Percentiles rank a stretch among this genome's conserved stretches.
These are phyloP conservation scores for Phtheirospermum japonicum DNA, from an alignment of 257 asterid species.

Conservation along the genomic window DNA sequence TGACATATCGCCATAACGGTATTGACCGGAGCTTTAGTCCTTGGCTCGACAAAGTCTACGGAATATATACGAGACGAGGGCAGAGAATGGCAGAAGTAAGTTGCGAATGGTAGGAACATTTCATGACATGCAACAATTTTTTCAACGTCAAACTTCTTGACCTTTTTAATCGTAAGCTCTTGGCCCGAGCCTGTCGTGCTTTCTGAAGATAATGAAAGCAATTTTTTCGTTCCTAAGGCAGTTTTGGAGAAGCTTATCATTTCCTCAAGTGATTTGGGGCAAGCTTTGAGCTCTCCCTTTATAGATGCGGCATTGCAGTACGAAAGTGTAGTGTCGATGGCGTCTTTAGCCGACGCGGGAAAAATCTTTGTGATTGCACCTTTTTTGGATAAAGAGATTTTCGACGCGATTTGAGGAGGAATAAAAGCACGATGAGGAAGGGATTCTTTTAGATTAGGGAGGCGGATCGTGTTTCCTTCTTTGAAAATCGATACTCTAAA, in stretches of 20 bases:
- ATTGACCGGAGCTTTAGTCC: not conserved
- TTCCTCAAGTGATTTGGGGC: conserved; percentile 22
- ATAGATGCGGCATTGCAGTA: conserved; percentile 19
- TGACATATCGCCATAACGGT: conserved; percentile 15
- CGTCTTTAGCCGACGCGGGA: not conserved
- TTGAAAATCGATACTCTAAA: conserved; percentile 8
- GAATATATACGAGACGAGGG: not conserved
- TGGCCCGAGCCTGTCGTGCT: not conserved
- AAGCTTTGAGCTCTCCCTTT: conserved; percentile 6
- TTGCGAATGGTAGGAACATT: conserved; percentile 18
- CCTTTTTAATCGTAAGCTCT: not conserved
- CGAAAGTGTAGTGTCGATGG: conserved; percentile 3
- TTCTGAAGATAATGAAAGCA: not conserved
- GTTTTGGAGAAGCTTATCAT: conserved; percentile 13
- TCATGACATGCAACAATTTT: conserved; percentile 24
- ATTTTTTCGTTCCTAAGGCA: not conserved
- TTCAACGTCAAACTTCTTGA: not conserved
- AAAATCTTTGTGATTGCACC: not conserved
- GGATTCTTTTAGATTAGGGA: conserved; percentile 14
- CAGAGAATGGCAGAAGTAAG: conserved; percentile 20
- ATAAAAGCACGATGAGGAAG: conserved; percentile 13
- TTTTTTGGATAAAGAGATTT: not conserved
- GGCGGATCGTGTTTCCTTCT: not conserved
- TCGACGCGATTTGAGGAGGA: not conserved
- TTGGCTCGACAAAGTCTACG: not conserved